These are phyloP conservation scores for Trametes coccinea DNA, from an alignment of 768 basidiomycete species.

Conservation along the genomic window DNA sequence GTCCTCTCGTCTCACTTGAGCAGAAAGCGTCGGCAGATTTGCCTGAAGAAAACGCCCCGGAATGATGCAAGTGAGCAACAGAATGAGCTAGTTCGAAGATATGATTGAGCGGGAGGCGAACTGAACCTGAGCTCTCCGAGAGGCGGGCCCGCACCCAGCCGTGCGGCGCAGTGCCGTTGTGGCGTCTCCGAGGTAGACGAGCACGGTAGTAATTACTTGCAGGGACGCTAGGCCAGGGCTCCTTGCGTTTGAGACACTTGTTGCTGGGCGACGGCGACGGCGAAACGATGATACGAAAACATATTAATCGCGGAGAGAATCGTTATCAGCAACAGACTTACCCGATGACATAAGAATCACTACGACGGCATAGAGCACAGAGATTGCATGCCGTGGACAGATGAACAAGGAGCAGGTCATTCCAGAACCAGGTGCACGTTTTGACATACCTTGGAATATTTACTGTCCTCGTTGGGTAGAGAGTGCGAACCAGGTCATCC, in stretches of 20 bases:
- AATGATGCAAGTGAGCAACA: too few species aligned
- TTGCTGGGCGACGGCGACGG: neutral
- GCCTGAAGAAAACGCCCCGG: too few species aligned
- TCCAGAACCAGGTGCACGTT: neutral
- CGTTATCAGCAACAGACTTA: too few species aligned
- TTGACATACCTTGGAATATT: neutral
- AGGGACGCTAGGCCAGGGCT: neutral
- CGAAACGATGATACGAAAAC: too few species aligned
- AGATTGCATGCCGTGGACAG: neutral
- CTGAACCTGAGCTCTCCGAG: neutral
- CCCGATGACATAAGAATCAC: neutral
- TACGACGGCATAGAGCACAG: neutral
- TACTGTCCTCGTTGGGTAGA: neutral
- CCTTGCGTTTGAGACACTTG: neutral
- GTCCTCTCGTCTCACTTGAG: neutral
- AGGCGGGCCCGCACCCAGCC: neutral
- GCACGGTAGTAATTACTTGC: neutral
- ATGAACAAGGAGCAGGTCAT: neutral
- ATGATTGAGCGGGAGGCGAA: neutral
- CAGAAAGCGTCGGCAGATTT: neutral
- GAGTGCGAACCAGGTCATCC: neutral
- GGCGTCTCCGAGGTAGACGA: constrained; percentile 6
- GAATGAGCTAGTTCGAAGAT: neutral
- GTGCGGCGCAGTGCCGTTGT: neutral
- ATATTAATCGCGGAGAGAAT: too few species aligned